Conservation (phyloP, 2,329 filamentous ascomycete genomes). For the Penicillium hesseltinei region DNA sequence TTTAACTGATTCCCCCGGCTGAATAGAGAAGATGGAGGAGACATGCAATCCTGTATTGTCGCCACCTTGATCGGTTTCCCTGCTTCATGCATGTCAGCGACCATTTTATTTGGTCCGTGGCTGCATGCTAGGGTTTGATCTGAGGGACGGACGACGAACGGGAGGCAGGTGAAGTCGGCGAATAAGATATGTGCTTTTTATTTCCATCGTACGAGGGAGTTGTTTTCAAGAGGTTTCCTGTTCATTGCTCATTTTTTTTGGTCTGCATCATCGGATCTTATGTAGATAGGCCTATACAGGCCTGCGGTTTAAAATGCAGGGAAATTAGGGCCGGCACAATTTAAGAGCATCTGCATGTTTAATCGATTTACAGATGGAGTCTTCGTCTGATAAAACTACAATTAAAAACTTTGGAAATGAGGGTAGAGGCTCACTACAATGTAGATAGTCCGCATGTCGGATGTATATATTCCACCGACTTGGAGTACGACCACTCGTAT, state of each 20-base stretch:
- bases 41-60: conserved; percentile 17
- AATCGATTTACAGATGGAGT: not conserved
- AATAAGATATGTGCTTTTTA: conserved; percentile 29
- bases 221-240: conserved; percentile 29
- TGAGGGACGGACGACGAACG: conserved; percentile 14
- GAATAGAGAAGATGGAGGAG: conserved; percentile 32
- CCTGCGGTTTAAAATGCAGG: conserved; percentile 20
- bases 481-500: not conserved
- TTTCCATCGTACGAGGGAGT: conserved; percentile 35
- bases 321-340: conserved; percentile 4
- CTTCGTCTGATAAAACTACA: not conserved
- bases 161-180: conserved; percentile 27
- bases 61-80: conserved; percentile 16
- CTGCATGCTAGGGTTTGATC: conserved; percentile 4
- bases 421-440: not conserved
- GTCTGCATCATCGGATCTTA: conserved; percentile 21
- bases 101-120: not conserved
- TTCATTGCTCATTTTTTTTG: conserved; percentile 22
- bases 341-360: conserved; percentile 10
- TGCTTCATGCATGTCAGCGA: conserved; percentile 10
- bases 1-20: conserved; percentile 30
- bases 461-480: not conserved
- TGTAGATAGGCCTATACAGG: conserved; percentile 27
- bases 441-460: not conserved
- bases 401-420: not conserved